Evolutionary conservation across 306 rosid species (phyloP), one percentile per base, ranked within the genome.

Genomic region (Trifolium subterraneum): DNA sequence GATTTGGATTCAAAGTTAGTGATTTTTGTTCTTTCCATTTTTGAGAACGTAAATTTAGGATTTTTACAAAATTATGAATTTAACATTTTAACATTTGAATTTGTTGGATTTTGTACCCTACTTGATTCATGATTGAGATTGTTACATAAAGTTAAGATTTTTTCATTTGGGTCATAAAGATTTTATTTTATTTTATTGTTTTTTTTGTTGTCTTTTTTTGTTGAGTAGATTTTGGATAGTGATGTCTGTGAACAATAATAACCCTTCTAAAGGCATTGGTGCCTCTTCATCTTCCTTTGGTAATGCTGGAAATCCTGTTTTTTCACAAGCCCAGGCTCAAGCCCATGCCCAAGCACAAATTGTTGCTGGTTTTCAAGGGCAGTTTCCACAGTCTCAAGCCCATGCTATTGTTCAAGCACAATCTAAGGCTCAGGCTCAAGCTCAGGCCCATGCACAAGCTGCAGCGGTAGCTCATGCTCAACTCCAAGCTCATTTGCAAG

Each of bases 321-420:
- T 73, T 84, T 47, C 87, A 15, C 98, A 91, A 71, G 83, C 95
- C 20, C 97, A 90, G 80, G 86, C 90, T 6, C 97, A 93, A 16
- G 68, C 68, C 13, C 97, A 89, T 78, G 86, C 79, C 16, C 96
- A 87, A 66, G 73, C 90, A 5, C 97, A 94, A 68, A 64, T 89
- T 16, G 93, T 86, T 47, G 87, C 87, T 62, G 88, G 93, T 63
- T 92, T 82, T 75, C 98, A 90, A 81, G 86, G 82, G 52, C 98
- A 92, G 42, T 95, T 75, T 84, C 98, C 89, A 75, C 77, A 88
- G 45, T 85, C 97, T 60, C 97, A 89, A 81, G 98, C 97, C 0
- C 99, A 95, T 84, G 99, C 96, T 66, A 82, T 95, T 68, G 98
- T 92, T 10, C 99, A 95, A 71, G 99, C 96, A 10, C 96, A 92